Evolutionary conservation across 2,329 filamentous ascomycete species (phyloP).

Genomic region (Ophiostoma novo-ulmi): DNA sequence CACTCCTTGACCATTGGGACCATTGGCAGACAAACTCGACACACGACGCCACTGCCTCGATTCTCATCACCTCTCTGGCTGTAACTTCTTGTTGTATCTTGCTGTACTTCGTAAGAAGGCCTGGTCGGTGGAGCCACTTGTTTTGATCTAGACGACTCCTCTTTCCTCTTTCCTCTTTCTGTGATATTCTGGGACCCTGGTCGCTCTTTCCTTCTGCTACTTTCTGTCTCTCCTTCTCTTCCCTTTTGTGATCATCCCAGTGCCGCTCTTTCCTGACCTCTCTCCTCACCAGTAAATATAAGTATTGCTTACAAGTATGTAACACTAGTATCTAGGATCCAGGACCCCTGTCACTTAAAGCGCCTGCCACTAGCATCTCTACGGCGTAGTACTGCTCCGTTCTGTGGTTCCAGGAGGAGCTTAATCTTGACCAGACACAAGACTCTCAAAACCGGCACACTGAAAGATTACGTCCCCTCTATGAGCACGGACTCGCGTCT

Average conservation of each 20-base stretch:
- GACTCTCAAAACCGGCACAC: slow-evolving; percentile 16
- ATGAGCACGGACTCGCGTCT: neutral
- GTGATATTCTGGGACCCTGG: neutral
- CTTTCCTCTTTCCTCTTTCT: neutral
- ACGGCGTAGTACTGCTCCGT: slow-evolving; percentile 17
- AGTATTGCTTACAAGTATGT: neutral
- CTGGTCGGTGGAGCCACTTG: neutral
- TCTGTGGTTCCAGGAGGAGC: slow-evolving; percentile 20
- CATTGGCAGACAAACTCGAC: neutral
- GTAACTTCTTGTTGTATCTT: neutral
- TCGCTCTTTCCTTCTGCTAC: neutral
- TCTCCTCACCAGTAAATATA: too few species aligned
- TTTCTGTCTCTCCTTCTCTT: neutral
- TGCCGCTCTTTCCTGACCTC: neutral
- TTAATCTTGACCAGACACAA: slow-evolving; percentile 22
- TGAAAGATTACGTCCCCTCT: slow-evolving; percentile 20
- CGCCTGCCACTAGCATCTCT: slow-evolving; percentile 19
- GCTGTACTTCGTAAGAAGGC: neutral
- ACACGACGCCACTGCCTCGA: slow-evolving; percentile 5
- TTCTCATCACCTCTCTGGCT: slow-evolving; percentile 7
- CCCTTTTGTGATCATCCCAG: neutral
- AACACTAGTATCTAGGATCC: too few species aligned
- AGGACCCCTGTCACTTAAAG: slow-evolving; percentile 15
- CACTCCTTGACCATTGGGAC: neutral
- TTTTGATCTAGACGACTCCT: neutral